Base-by-base conservation (phyloP, 179 eudicot species). In the Amaranthus tricolor region DNA sequence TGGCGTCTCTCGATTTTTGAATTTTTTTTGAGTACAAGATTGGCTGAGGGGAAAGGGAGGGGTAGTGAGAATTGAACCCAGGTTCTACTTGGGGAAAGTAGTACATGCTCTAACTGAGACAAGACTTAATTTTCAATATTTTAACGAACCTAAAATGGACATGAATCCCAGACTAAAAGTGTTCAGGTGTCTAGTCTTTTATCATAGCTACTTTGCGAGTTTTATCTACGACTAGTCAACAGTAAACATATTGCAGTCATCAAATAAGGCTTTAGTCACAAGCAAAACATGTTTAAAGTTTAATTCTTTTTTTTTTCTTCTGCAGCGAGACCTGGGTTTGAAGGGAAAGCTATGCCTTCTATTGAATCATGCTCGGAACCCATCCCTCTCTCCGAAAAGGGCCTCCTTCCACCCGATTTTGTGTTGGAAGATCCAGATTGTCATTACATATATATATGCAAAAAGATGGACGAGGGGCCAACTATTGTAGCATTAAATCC, bases 311-410 rank as follows among this genome's bases (percentile, higher is more conserved):
- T 72, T 48, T 59, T 49, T 69, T 45, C 70, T 9, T 59, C 48
- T 86, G 89, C 97, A 93, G 98, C 97, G 62, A 89, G 89, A 74
- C 97, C 98, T 45, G 97, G 93, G 56, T 91, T 87, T 71, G 86
- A 89, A 80, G 84, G 66, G 74, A 69, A 85, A 20, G 70, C 78
- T 51, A 81, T 84, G 21, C 80, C 89, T 49, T 79, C 89, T 50
- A 47, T 82, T 10, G 88, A 80, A 73, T 74, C 95, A 45, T 71
- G 52, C 80, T 66, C 87, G 78, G 91, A 90, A 57, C 93, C 95
- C 7, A 82, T 88, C 71, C 87, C 89, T 73, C 69, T 77, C 73
- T 84, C 89, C 0, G 97, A 89, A 76, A 78, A 82, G 11, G 98
- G 95, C 43, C 76, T 82, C 67, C 93, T 91, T 70, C 89, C 86